These are phyloP conservation scores for Rehmannia glutinosa DNA, from an alignment of 257 asterid species.

Conservation along the genomic window DNA sequence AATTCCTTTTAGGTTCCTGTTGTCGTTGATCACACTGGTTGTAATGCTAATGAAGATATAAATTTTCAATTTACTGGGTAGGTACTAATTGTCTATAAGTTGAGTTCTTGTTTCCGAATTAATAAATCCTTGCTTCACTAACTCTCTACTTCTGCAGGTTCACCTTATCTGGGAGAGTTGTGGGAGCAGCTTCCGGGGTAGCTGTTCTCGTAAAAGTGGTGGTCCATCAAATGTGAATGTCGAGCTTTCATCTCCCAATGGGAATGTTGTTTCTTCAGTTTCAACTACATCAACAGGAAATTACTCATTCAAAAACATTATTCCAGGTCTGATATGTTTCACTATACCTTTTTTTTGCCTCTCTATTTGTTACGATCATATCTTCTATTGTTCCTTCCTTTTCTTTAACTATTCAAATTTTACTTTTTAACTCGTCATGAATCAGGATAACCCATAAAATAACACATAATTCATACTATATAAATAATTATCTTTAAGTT, in stretches of 20 bases:
- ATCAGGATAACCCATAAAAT: background rate
- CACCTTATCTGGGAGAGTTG: conserved; percentile 69
- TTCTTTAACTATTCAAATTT: background rate
- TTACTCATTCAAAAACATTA: conserved; percentile 61
- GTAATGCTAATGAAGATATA: conserved; percentile 90
- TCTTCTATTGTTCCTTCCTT: background rate
- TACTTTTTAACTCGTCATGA: background rate
- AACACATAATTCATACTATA: background rate
- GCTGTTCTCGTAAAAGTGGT: conserved; percentile 57
- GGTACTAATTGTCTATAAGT: conserved; percentile 14
- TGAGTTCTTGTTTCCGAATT: conserved; percentile 11
- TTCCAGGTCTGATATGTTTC: conserved; percentile 56
- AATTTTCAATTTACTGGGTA: conserved; percentile 93
- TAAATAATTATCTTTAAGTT: background rate
- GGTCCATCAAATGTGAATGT: conserved; percentile 86
- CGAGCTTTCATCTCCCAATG: conserved; percentile 66
- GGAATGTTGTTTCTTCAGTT: conserved; percentile 68
- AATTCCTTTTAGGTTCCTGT: conserved; percentile 63
- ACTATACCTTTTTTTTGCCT: background rate
- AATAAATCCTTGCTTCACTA: conserved; percentile 17
- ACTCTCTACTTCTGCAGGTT: conserved; percentile 50
- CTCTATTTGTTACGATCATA: background rate
- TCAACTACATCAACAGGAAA: conserved; percentile 71
- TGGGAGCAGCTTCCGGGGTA: conserved; percentile 86
- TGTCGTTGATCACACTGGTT: conserved; percentile 76